Conservation (phyloP, 441 rosid species). For the Dalechampia spathulata region DNA sequence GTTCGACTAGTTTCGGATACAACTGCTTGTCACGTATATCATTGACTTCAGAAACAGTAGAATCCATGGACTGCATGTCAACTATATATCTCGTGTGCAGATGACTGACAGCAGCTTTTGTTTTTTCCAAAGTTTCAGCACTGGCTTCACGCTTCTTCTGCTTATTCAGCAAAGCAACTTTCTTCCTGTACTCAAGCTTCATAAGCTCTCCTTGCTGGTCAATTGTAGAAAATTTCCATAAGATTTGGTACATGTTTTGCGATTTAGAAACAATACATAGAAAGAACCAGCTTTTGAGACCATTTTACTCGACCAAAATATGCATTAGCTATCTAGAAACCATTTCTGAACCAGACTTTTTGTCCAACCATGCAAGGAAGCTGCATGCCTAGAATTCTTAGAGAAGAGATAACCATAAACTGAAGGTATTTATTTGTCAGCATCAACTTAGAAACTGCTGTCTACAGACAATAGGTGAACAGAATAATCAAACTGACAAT, state of each 20-base stretch:
- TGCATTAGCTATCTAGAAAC: not conserved
- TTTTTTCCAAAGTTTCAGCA: slow-evolving; percentile 79
- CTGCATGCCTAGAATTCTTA: no score
- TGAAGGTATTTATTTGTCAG: no score
- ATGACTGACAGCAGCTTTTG: slow-evolving; percentile 89
- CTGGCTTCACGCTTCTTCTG: slow-evolving; percentile 67
- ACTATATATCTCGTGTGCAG: slow-evolving; percentile 94
- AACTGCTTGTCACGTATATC: slow-evolving; percentile 83
- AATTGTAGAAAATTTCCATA: slow-evolving; percentile 16
- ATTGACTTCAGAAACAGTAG: slow-evolving; percentile 88
- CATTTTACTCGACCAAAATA: not conserved
- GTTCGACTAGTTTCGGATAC: slow-evolving; percentile 67
- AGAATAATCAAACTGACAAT: not conserved
- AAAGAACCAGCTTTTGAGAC: not conserved
- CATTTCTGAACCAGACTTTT: no score
- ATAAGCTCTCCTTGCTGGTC: slow-evolving; percentile 81
- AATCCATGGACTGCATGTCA: slow-evolving; percentile 99
- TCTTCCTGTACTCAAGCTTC: slow-evolving; percentile 86
- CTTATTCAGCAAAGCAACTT: slow-evolving; percentile 57
- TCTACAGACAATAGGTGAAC: not conserved
- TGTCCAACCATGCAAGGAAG: no score
- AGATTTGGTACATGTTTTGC: slow-evolving; percentile 10
- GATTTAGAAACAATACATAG: not conserved
- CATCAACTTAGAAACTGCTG: not conserved
- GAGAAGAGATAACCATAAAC: no score